Conservation (phyloP, 2,329 filamentous ascomycete genomes). For the Colletotrichum liaoningense region DNA sequence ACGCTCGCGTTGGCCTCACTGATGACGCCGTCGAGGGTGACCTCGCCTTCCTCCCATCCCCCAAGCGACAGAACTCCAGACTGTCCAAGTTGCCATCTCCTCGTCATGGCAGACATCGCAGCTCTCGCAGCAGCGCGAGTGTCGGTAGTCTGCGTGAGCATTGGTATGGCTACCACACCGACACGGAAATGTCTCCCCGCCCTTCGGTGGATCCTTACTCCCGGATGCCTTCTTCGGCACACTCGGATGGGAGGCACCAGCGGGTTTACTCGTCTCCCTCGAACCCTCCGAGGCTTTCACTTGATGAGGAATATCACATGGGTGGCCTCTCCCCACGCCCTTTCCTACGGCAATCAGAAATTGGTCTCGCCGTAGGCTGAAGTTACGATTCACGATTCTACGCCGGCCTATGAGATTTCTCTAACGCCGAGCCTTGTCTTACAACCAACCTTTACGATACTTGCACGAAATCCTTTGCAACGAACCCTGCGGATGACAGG, state of each 20-base stretch:
- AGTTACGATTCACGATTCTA: background rate
- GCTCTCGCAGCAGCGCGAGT: constrained; percentile 59
- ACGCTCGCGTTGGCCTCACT: constrained; percentile 71
- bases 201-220: constrained; percentile 46
- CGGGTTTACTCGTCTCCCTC: constrained; percentile 58
- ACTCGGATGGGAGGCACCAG: constrained; percentile 44
- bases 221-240: constrained; percentile 32
- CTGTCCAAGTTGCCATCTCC: constrained; percentile 60
- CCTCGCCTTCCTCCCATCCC: constrained; percentile 65
- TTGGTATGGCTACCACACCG: constrained; percentile 51
- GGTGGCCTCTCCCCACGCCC: constrained; percentile 63
- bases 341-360: constrained; percentile 57
- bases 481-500: constrained; percentile 1
- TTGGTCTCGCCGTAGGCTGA: constrained; percentile 68
- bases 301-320: constrained; percentile 58
- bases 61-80: constrained; percentile 65
- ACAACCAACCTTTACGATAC: background rate
- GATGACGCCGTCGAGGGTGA: constrained; percentile 71
- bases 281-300: constrained; percentile 55
- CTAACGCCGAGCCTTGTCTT: constrained; percentile 1
- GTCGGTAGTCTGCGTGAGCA: constrained; percentile 54
- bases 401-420: background rate
- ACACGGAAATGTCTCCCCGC: constrained; percentile 48
- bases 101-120: constrained; percentile 53
- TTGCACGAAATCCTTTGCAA: background rate